Evolutionary conservation across 805 yeast genomes (phyloP), one percentile per base, ranked within the genome.

Genomic region (Kodamaea lidongshanica): DNA sequence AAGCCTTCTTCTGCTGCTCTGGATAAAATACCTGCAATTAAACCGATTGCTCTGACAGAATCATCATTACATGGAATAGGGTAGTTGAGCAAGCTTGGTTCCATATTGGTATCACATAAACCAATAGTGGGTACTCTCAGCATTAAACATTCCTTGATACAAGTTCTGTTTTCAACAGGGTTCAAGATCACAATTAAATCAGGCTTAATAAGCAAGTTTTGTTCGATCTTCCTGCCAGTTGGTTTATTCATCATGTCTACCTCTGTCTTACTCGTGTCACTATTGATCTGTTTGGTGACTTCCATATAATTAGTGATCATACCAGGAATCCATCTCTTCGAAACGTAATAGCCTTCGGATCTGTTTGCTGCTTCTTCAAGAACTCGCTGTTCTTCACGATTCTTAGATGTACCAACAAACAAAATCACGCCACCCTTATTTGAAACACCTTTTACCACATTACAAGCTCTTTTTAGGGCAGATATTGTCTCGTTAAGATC

Each of bases 41-140:
- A 65, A 40, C 84, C 79, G 7, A 81, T 76, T 6, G 94, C 73
- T 55, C 98, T 74, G 35, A 76, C 61, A 6, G 94, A 80, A 54
- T 88, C 96, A 54, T 92, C 97, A 53, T 92, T 92, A 40, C 94
- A 94, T 11, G 97, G 97, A 42, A 92, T 83, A 30, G 97, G 94
- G 51, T 92, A 92, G 2, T 96, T 86, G 32, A 89, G 83, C 44
- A 81, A 61, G 10, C 83, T 73, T 6, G 96, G 94, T 52, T 92
- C 96, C 53, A 82, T 77, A 57, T 92, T 89, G 13, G 97, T 88
- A 59, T 92, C 98, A 39, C 92, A 77, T 35, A 92, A 72, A 16
- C 96, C 97, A 45, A 92, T 77, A 1, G 96, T 87, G 35, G 98
- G 98, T 18, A 92, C 74, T 53, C 94, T 73, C 37, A 79, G 67